phyloP scores from a whole-genome alignment of 2,329 filamentous ascomycete species.

The Talaromyces verruculosus region DNA sequence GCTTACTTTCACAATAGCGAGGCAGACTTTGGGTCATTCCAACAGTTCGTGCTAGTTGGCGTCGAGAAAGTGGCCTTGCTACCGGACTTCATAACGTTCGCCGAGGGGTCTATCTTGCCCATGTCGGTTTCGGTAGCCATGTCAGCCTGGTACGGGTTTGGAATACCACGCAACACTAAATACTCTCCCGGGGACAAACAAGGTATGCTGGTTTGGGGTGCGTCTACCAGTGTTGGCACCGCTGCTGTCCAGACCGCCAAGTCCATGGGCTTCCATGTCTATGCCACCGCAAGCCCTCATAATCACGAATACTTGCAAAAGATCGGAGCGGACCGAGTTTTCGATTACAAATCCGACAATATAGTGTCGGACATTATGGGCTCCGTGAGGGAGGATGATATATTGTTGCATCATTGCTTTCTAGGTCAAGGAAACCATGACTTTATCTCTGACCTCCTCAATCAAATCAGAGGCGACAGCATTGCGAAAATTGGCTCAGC shows the following conservation, averaged over 20 bases:
- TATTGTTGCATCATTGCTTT: conserved; percentile 19
- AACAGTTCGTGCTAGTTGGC: conserved; percentile 32
- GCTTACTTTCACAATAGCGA: conserved; percentile 31
- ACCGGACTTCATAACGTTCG: conserved; percentile 31
- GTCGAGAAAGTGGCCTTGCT: conserved; percentile 32
- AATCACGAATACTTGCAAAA: conserved; percentile 40
- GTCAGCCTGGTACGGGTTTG: conserved; percentile 30
- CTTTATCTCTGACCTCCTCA: conserved; percentile 2
- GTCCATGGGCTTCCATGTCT: conserved; percentile 42
- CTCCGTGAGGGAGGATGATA: conserved; percentile 26
- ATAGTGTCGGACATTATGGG: conserved; percentile 34
- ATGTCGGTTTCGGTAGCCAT: conserved; percentile 30
- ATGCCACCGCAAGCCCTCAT: conserved; percentile 42
- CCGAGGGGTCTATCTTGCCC: conserved; percentile 30
- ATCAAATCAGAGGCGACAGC: neutral
- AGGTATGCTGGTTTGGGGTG: conserved; percentile 46
- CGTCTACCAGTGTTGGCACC: conserved; percentile 43
- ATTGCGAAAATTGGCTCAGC: conserved; percentile 16
- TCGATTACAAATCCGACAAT: conserved; percentile 41
- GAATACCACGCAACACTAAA: conserved; percentile 27
- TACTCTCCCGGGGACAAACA: conserved; percentile 28
- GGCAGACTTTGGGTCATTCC: conserved; percentile 33
- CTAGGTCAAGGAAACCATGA: conserved; percentile 12
- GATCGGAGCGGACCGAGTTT: conserved; percentile 41
- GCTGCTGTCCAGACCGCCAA: conserved; percentile 44